These are phyloP conservation scores for Dalechampia spathulata DNA, from an alignment of 441 rosid species.

Conservation along the genomic window DNA sequence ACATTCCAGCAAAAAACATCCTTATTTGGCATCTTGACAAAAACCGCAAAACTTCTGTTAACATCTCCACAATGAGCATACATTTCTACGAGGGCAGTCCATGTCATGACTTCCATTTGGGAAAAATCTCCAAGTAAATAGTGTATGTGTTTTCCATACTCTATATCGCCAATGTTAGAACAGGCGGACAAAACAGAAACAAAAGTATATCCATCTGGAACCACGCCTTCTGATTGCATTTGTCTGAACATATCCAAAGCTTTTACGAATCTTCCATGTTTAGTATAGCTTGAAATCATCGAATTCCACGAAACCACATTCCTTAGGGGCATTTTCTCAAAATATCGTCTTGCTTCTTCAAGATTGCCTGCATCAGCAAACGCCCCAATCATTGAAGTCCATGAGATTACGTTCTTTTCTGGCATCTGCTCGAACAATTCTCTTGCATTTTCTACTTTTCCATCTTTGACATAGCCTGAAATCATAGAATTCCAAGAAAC, in stretches of 20 bases:
- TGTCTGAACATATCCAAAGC: slow-evolving; percentile 16
- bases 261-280: slow-evolving; percentile 11
- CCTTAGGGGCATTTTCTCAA: slow-evolving; percentile 19
- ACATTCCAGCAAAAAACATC: slow-evolving; percentile 34
- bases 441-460: slow-evolving; percentile 19
- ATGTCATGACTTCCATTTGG: slow-evolving; percentile 14
- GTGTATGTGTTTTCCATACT: slow-evolving; percentile 20
- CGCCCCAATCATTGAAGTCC: slow-evolving; percentile 22
- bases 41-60: slow-evolving; percentile 18
- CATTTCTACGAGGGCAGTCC: slow-evolving; percentile 26
- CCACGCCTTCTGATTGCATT: slow-evolving; percentile 18
- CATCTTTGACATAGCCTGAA: slow-evolving; percentile 17
- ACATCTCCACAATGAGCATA: slow-evolving; percentile 26
- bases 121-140: slow-evolving; percentile 12
- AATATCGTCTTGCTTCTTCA: slow-evolving; percentile 14
- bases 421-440: slow-evolving; percentile 22
- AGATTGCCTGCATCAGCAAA: slow-evolving; percentile 20
- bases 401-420: slow-evolving; percentile 27
- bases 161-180: slow-evolving; percentile 19
- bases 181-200: slow-evolving; percentile 23
- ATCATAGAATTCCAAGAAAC: slow-evolving; percentile 60
- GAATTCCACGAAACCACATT: slow-evolving; percentile 28
- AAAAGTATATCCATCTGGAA: slow-evolving; percentile 19
- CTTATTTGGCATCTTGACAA: slow-evolving; percentile 19
- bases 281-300: slow-evolving; percentile 15